Conservation (phyloP, 192 early-diverging fungal genomes). For the Coemansia asiatica region DNA sequence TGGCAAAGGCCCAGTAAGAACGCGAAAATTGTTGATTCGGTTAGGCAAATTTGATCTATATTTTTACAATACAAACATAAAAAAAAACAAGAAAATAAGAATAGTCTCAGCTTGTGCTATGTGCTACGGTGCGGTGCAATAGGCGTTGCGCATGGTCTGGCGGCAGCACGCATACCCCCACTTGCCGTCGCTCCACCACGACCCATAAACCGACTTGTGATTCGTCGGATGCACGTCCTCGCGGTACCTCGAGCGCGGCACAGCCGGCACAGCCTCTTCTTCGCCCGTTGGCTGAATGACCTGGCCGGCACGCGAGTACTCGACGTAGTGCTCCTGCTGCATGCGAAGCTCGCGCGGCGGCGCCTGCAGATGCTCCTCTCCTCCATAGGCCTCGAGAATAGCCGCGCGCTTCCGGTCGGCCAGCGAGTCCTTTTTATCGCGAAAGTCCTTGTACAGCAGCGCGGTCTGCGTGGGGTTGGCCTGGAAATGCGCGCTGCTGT, state of each 20-base stretch:
- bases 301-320: slow-evolving; percentile 87
- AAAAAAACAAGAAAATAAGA: not conserved
- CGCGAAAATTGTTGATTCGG: no score
- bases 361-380: slow-evolving; percentile 87
- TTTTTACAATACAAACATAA: no score
- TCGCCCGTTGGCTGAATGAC: slow-evolving; percentile 53
- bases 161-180: slow-evolving; percentile 98
- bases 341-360: slow-evolving; percentile 90
- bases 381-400: slow-evolving; percentile 89
- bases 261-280: slow-evolving; percentile 67
- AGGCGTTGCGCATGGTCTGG: slow-evolving; percentile 74
- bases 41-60: no score
- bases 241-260: slow-evolving; percentile 76
- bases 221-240: slow-evolving; percentile 88
- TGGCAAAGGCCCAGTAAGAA: not conserved
- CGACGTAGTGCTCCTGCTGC: slow-evolving; percentile 92
- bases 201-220: slow-evolving; percentile 90
- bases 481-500: slow-evolving; percentile 77
- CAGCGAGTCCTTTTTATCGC: slow-evolving; percentile 76
- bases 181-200: slow-evolving; percentile 89
- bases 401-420: slow-evolving; percentile 70
- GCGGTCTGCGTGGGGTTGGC: slow-evolving; percentile 96
- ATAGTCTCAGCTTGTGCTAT: not conserved
- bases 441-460: slow-evolving; percentile 85
- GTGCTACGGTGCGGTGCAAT: slow-evolving; percentile 89